Evolutionary conservation across 495 filamentous ascomycete genomes (phyloP).

Genomic region (Rhypophila decipiens): DNA sequence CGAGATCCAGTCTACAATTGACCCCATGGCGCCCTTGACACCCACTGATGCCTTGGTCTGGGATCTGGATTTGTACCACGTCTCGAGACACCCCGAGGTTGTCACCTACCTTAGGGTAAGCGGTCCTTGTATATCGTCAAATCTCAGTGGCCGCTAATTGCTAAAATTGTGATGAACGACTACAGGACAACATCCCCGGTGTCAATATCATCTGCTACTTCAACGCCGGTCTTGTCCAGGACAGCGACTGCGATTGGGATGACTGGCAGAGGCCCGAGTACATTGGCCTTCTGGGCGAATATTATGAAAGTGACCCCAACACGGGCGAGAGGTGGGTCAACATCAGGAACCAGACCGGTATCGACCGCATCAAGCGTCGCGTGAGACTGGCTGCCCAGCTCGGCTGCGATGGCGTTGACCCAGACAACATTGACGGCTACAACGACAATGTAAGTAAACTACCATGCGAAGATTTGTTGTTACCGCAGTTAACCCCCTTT

Average conservation of each 20-base stretch:
- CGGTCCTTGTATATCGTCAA: not conserved
- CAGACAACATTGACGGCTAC: slow-evolving; percentile 67
- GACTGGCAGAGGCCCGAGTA: not conserved
- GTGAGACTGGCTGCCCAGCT: slow-evolving; percentile 50
- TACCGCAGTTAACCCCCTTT: too few species aligned
- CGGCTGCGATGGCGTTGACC: slow-evolving; percentile 64
- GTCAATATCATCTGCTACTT: slow-evolving; percentile 7
- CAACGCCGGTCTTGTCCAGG: slow-evolving; percentile 4
- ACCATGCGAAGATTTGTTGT: too few species aligned
- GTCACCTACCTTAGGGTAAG: slow-evolving; percentile 13
- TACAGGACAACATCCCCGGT: not conserved
- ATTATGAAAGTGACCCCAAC: not conserved
- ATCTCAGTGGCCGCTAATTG: not conserved
- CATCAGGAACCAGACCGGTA: slow-evolving; percentile 46
- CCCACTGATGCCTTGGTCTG: slow-evolving; percentile 20
- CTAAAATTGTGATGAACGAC: too few species aligned
- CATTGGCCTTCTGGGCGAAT: slow-evolving; percentile 7
- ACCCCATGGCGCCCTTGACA: slow-evolving; percentile 3
- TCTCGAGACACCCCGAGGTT: slow-evolving; percentile 7
- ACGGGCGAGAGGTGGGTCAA: slow-evolving; percentile 48
- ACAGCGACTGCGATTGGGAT: slow-evolving; percentile 3
- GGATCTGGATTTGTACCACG: slow-evolving; percentile 17
- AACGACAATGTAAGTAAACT: slow-evolving; percentile 37
- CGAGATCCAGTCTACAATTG: slow-evolving; percentile 25
- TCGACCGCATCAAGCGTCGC: slow-evolving; percentile 50